Percentiles rank a stretch among this genome's conserved stretches.
Evolutionary conservation across 495 filamentous ascomycete genomes (phyloP).

Genomic region (Aspergillus affinis): DNA sequence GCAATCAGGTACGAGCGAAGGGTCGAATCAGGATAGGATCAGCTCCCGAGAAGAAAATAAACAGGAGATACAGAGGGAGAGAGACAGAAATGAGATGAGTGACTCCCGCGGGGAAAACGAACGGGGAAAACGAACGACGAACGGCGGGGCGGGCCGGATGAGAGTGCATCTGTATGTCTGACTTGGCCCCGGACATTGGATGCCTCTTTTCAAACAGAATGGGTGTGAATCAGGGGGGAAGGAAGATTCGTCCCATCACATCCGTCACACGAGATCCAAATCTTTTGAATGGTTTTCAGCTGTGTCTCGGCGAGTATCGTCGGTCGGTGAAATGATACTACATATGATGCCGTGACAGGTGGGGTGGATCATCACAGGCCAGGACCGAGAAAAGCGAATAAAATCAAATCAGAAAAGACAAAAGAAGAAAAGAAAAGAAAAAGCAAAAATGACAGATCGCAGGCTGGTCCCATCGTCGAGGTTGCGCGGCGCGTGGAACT

Average conservation of each 20-base stretch:
- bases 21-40: neutral
- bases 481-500: constrained; percentile 8
- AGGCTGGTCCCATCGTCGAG: constrained; percentile 2
- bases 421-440: neutral
- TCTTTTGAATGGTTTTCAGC: neutral
- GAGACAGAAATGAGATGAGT: too few species aligned
- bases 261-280: neutral
- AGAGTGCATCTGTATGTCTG: neutral
- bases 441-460: neutral
- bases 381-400: neutral
- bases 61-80: neutral
- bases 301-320: neutral
- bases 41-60: neutral
- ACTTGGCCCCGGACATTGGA: neutral
- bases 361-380: neutral
- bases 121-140: neutral
- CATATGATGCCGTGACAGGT: neutral
- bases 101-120: neutral
- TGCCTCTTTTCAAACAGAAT: too few species aligned
- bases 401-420: neutral
- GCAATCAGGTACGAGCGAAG: neutral
- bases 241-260: too few species aligned
- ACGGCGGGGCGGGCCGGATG: neutral
- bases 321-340: neutral
- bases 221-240: neutral